These are phyloP conservation scores for Blepharisma stoltei DNA, from an alignment of 73 alveolate genomes.

Conservation along the genomic window DNA sequence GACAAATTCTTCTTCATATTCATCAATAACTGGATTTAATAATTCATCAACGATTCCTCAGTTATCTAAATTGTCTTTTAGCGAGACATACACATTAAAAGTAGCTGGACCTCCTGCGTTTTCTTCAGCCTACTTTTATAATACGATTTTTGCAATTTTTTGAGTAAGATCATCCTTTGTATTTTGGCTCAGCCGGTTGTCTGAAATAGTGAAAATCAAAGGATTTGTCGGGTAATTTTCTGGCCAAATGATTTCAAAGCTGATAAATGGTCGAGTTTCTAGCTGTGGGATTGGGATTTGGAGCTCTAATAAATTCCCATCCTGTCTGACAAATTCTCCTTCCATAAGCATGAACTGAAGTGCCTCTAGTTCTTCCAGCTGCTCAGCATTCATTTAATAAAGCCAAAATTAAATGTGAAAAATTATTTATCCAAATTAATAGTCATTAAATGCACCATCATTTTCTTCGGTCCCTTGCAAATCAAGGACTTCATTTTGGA, in stretches of 20 bases:
- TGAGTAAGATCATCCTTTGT: neutral
- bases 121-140: constrained; percentile 5
- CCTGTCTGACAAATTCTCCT: neutral
- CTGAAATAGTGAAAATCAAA: neutral
- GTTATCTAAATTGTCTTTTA: neutral
- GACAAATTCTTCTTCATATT: neutral
- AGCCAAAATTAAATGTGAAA: too few species aligned
- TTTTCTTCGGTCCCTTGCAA: neutral
- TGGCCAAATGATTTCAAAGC: constrained; percentile 17
- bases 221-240: neutral
- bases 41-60: neutral
- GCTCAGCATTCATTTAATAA: constrained; percentile 4
- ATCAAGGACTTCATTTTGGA: neutral
- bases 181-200: neutral
- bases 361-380: constrained; percentile 24
- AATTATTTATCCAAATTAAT: too few species aligned
- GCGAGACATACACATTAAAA: neutral
- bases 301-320: neutral
- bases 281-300: neutral
- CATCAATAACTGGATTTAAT: neutral
- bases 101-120: constrained; percentile 15
- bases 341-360: constrained; percentile 10
- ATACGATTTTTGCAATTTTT: neutral
- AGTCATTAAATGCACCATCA: too few species aligned
- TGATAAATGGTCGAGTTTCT: neutral